phyloP scores from a whole-genome alignment of 192 early-diverging fungal species.

The Obelidium mucronatum region DNA sequence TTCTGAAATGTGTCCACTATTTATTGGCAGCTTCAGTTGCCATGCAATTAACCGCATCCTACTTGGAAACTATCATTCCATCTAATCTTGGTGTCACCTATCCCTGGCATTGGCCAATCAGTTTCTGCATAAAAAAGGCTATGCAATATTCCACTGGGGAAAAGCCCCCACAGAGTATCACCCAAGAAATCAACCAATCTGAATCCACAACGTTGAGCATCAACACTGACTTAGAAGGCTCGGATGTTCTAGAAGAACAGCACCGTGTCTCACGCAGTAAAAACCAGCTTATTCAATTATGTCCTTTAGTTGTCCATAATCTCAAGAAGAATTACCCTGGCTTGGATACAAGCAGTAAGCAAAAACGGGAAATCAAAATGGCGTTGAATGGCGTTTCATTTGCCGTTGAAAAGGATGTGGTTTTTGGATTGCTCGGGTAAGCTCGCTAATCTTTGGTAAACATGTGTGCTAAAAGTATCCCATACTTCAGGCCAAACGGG shows the following conservation, averaged over 20 bases:
- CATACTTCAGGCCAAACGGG: conserved; percentile 43
- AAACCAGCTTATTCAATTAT: conserved; percentile 2
- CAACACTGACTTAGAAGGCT: conserved; percentile 51
- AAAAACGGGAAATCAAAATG: conserved; percentile 57
- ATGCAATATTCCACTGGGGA: too few relatives aligned
- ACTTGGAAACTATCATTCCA: conserved; percentile 44
- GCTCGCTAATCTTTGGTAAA: neutral
- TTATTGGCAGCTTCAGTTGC: conserved; percentile 45
- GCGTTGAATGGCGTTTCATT: conserved; percentile 46
- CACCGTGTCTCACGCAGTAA: conserved; percentile 31
- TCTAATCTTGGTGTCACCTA: neutral
- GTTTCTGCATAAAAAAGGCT: too few relatives aligned
- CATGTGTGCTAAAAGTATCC: neutral
- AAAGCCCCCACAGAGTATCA: neutral
- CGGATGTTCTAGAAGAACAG: conserved; percentile 58
- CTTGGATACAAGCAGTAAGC: conserved; percentile 42
- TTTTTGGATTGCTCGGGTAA: conserved; percentile 72
- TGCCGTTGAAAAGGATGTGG: conserved; percentile 62
- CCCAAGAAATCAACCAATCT: neutral
- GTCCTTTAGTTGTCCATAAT: neutral
- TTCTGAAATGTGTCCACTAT: neutral
- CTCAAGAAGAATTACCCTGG: conserved; percentile 48
- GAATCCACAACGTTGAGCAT: conserved; percentile 39
- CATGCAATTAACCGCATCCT: conserved; percentile 44
- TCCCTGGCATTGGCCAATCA: conserved; percentile 9